Conservation (phyloP, 352 stramenopile genomes). For the Aphanomyces invadans region DNA sequence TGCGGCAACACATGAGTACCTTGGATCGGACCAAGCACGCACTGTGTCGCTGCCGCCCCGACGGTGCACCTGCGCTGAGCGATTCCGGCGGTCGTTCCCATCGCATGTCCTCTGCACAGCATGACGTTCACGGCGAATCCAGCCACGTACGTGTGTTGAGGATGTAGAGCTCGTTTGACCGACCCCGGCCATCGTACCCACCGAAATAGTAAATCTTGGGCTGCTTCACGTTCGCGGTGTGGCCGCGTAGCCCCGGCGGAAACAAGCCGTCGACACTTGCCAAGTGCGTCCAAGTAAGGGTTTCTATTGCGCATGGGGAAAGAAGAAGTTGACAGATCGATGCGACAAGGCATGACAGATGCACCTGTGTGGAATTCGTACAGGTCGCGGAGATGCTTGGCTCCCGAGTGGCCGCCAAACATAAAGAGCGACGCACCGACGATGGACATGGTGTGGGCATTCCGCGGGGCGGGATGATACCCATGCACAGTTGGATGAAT, state of each 20-base stretch:
- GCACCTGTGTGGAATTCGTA: conserved; percentile 25
- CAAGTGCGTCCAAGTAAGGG: conserved; percentile 25
- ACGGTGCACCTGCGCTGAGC: not conserved
- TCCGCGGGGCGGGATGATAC: conserved; percentile 23
- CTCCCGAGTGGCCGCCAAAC: conserved; percentile 25
- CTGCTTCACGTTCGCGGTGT: conserved; percentile 19
- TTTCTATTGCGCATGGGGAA: conserved; percentile 24
- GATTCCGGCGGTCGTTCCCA: conserved; percentile 20
- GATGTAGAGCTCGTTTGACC: conserved; percentile 25
- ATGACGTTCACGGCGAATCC: not conserved
- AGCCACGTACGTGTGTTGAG: conserved; percentile 13
- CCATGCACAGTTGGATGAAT: conserved; percentile 23
- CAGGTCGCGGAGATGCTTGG: conserved; percentile 26
- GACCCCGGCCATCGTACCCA: conserved; percentile 24
- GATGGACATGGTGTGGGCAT: conserved; percentile 26
- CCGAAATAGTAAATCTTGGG: conserved; percentile 26
- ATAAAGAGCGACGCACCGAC: conserved; percentile 23
- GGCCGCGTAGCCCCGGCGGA: conserved; percentile 22
- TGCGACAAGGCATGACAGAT: not conserved
- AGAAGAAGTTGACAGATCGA: too few species aligned
- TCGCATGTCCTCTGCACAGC: conserved; percentile 11
- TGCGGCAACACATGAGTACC: too few species aligned
- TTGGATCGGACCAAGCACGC: conserved; percentile 24
- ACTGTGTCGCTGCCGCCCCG: conserved; percentile 23
- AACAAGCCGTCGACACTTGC: conserved; percentile 4